Base-by-base conservation (phyloP, 805 yeast genomes). In the Saturnispora dispora region DNA sequence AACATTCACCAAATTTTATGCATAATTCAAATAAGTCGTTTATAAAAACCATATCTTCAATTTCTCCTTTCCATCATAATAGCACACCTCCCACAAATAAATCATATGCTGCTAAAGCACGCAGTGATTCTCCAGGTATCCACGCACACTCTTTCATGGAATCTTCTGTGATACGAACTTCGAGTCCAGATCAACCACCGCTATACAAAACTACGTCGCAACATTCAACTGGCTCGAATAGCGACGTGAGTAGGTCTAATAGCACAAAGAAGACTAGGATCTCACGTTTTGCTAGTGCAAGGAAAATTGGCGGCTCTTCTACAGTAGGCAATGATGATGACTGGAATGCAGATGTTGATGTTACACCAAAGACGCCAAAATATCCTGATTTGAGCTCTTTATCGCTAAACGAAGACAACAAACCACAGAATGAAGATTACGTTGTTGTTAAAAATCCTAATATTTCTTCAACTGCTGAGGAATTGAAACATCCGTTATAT, bases 361-460 rank as follows among this genome's bases (percentile, higher is more conserved):
- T 39, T 8, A 32, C 47, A 4, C 35, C 40, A 18, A 18, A 15
- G 13, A 44, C 22, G 20, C 33, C 45, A 10, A 44, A 23, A 4
- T 39, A 45, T 33, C 51, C 42, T 11, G 35, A 46, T 36, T 51
- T 46, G 40, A 51, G 9, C 22, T 39, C 44, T 22, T 32, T 40
- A 23, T 39, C 45, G 17, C 6, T 35, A 20, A 15, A 17, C 28
- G 42, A 44, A n/a, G 23, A 25, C 9, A 40, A 23, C 18, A 32
- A 20, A n/a, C 9, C 6, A n/a, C 23, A 20, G n/a, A 35, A 20
- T 22, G 50, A 45, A 6, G 52, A 27, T 27, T 49, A 46, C 22
- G 30, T 36, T 11, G 25, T 48, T 1, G 43, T 51, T 32, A 47
- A 51, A 20, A 44, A 40, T n/a, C 23, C 25, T 20, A 96, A 88